phyloP scores from a whole-genome alignment of 2,329 filamentous ascomycete species.

The Phymatotrichopsis omnivora region DNA sequence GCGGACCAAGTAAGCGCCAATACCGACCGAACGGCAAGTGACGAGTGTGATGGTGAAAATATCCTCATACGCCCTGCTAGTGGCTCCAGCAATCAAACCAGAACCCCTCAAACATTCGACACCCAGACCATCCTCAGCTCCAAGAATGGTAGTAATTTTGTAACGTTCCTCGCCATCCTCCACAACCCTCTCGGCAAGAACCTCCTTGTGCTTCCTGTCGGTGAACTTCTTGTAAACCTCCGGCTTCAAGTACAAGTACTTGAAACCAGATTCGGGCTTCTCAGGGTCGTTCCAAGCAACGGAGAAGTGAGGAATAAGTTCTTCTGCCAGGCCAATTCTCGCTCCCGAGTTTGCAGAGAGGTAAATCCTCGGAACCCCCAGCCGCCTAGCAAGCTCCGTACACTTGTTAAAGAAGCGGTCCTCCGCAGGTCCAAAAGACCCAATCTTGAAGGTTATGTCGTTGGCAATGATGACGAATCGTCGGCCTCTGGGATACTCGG shows the following conservation, averaged over 20 bases:
- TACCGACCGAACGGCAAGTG: slow-evolving; percentile 96
- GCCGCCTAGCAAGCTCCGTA: slow-evolving; percentile 84
- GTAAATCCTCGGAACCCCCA: slow-evolving; percentile 95
- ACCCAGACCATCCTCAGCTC: slow-evolving; percentile 89
- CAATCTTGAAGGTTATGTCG: slow-evolving; percentile 98
- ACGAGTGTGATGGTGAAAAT: slow-evolving; percentile 98
- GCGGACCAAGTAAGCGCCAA: slow-evolving; percentile 96
- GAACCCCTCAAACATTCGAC: slow-evolving; percentile 96
- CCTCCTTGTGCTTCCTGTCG: slow-evolving; percentile 60
- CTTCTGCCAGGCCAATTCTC: slow-evolving; percentile 89
- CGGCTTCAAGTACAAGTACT: slow-evolving; percentile 88
- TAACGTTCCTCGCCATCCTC: slow-evolving; percentile 84
- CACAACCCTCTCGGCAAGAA: slow-evolving; percentile 76
- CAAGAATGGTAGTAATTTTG: slow-evolving; percentile 88
- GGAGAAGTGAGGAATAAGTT: slow-evolving; percentile 93
- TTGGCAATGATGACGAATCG: slow-evolving; percentile 96
- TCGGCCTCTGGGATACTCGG: slow-evolving; percentile 85
- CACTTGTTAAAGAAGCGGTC: slow-evolving; percentile 99
- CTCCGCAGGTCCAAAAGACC: slow-evolving; percentile 91
- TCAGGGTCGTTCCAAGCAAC: slow-evolving; percentile 85
- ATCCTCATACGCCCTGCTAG: slow-evolving; percentile 92
- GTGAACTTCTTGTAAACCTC: slow-evolving; percentile 80
- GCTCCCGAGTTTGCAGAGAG: slow-evolving; percentile 98
- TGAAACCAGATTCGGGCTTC: slow-evolving; percentile 82
- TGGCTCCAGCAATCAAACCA: slow-evolving; percentile 95